phyloP scores from a whole-genome alignment of 306 rosid genomes.

The Citrullus amarus region DNA sequence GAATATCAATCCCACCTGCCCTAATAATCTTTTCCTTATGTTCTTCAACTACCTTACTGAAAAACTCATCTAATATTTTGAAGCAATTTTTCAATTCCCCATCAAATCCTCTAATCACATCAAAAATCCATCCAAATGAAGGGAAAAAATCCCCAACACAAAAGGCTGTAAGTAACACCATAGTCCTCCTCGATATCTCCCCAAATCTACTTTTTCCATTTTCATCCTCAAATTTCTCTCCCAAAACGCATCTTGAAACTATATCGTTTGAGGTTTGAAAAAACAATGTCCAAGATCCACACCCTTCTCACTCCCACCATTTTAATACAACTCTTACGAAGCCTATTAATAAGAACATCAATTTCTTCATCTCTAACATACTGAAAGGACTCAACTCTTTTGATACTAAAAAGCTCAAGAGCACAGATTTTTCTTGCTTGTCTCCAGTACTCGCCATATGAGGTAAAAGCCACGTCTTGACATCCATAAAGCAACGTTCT shows the following conservation, averaged over 20 bases:
- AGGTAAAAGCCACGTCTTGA: conserved; percentile 1
- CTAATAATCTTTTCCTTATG: not conserved
- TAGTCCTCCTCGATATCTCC: not conserved
- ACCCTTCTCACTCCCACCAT: not conserved
- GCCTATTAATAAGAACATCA: not conserved
- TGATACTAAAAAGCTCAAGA: not conserved
- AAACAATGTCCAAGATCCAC: conserved; percentile 5
- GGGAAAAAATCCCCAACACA: conserved; percentile 18
- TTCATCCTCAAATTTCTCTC: not conserved
- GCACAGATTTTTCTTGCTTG: conserved; percentile 1
- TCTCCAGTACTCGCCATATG: conserved; percentile 12
- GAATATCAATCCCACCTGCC: not conserved
- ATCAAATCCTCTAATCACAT: conserved; percentile 6
- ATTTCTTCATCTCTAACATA: conserved; percentile 1
- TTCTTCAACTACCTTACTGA: conserved; percentile 4
- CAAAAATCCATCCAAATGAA: conserved; percentile 1
- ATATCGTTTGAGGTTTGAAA: not conserved
- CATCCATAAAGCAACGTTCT: not conserved
- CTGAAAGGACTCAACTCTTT: not conserved
- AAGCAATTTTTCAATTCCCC: conserved; percentile 8
- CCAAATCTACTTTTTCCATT: not conserved
- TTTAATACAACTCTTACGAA: not conserved
- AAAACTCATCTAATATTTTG: conserved; percentile 12
- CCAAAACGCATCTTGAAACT: not conserved
- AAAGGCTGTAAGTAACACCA: not conserved